phyloP scores from a whole-genome alignment of 2,329 filamentous ascomycete species.

The Phoma sp. region DNA sequence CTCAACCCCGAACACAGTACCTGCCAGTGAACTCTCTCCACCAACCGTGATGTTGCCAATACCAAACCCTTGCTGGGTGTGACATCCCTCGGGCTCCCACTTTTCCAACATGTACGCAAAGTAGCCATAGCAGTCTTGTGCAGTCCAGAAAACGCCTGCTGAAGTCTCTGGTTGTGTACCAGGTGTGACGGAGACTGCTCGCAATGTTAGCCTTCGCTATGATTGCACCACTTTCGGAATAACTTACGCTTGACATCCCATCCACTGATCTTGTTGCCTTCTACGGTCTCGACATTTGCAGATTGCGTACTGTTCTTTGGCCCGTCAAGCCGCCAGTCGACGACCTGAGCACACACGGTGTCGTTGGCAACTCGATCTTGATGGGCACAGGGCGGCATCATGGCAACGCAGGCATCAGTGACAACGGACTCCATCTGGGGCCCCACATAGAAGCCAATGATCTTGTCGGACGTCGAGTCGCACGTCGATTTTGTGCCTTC shows the following conservation, averaged over 20 bases:
- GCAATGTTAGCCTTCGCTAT: slow-evolving; percentile 3
- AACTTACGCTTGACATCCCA: slow-evolving; percentile 32
- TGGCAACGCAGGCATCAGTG: slow-evolving; percentile 35
- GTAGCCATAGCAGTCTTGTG: slow-evolving; percentile 39
- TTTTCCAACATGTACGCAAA: slow-evolving; percentile 32
- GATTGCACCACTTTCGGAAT: accelerated
- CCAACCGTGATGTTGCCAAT: slow-evolving; percentile 33
- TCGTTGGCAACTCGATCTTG: slow-evolving; percentile 20
- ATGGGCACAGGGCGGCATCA: slow-evolving; percentile 38
- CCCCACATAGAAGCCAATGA: slow-evolving; percentile 28
- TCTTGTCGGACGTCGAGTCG: slow-evolving; percentile 27
- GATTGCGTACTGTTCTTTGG: slow-evolving; percentile 26
- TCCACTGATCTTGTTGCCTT: slow-evolving; percentile 25
- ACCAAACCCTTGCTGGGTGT: slow-evolving; percentile 25
- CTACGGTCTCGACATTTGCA: slow-evolving; percentile 22
- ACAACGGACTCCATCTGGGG: slow-evolving; percentile 28
- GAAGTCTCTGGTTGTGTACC: slow-evolving; percentile 20
- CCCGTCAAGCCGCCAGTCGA: slow-evolving; percentile 27
- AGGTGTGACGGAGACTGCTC: slow-evolving; percentile 34
- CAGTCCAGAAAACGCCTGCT: slow-evolving; percentile 30
- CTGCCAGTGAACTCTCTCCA: slow-evolving; percentile 27
- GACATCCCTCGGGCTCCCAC: slow-evolving; percentile 28
- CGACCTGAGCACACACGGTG: slow-evolving; percentile 24
- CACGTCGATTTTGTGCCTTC: slow-evolving; percentile 24
- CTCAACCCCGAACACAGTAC: slow-evolving; percentile 30